Evolutionary conservation across 495 filamentous ascomycete species (phyloP).

Genomic region (Copromyces sp.): DNA sequence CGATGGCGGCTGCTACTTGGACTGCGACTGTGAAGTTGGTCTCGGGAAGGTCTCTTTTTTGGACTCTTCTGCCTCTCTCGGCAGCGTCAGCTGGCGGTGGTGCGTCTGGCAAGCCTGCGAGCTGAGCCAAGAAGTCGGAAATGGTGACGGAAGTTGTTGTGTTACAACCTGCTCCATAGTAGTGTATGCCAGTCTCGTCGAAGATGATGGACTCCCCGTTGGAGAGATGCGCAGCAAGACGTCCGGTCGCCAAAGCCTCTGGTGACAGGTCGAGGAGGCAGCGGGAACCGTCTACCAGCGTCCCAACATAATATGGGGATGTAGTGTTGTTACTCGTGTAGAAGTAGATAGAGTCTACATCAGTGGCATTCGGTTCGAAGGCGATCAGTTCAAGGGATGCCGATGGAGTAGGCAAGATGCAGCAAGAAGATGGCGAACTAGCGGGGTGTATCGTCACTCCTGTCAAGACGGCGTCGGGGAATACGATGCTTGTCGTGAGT

Average conservation of each 20-base stretch:
- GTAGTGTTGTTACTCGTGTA: conserved; percentile 12
- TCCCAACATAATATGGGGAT: conserved; percentile 10
- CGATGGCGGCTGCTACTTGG: conserved; percentile 5
- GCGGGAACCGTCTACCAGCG: conserved; percentile 7
- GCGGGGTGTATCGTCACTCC: conserved; percentile 13
- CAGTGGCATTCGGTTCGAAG: neutral
- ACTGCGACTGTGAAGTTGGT: conserved; percentile 16
- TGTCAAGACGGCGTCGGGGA: conserved; percentile 7
- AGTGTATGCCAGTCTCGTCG: conserved; percentile 12
- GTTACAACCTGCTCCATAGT: conserved; percentile 9
- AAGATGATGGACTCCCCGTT: conserved; percentile 11
- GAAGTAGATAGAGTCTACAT: conserved; percentile 9
- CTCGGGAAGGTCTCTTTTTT: neutral
- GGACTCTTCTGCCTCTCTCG: neutral
- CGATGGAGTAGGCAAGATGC: conserved; percentile 10
- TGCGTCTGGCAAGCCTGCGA: conserved; percentile 2
- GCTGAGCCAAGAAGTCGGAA: conserved; percentile 9
- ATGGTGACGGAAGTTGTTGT: conserved; percentile 8
- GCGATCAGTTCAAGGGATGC: conserved; percentile 8
- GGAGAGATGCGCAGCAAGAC: conserved; percentile 2
- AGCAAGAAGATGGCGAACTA: conserved; percentile 15
- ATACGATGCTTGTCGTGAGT: conserved; percentile 7
- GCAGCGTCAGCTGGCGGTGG: neutral
- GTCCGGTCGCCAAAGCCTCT: conserved; percentile 7
- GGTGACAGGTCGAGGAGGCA: conserved; percentile 11